Evolutionary conservation across 164 flowering plant species (phyloP).

Genomic region (Vitis rupestris): DNA sequence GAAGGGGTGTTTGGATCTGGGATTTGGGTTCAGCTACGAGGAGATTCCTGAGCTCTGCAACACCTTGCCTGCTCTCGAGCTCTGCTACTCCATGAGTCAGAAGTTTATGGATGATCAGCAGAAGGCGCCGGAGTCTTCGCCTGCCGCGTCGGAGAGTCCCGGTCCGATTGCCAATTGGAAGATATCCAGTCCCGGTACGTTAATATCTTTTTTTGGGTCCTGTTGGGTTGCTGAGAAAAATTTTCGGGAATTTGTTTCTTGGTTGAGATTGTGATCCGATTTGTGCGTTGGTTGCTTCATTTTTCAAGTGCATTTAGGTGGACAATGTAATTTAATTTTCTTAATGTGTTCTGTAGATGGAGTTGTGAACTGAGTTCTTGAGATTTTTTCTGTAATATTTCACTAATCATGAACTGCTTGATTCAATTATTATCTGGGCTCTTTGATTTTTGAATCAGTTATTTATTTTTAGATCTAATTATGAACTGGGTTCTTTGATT

Average conservation of each 20-base stretch:
- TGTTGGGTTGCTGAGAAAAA: not conserved
- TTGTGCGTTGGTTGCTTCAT: not conserved
- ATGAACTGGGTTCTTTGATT: no score
- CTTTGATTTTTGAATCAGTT: no score
- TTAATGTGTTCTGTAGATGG: not conserved
- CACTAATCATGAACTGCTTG: no score
- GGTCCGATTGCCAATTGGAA: slow-evolving; percentile 77
- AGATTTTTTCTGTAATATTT: not conserved
- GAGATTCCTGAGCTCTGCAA: slow-evolving; percentile 90
- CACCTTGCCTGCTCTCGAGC: slow-evolving; percentile 87
- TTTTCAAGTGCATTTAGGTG: no score
- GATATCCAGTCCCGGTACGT: slow-evolving; percentile 89
- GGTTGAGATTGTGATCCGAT: not conserved
- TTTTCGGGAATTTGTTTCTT: not conserved
- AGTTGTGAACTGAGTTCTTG: not conserved
- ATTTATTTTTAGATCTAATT: no score
- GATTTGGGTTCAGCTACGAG: slow-evolving; percentile 82
- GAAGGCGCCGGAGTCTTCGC: slow-evolving; percentile 36
- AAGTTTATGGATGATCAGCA: slow-evolving; percentile 70
- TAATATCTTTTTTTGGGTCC: no score
- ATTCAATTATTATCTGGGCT: no score
- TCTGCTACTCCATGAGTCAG: slow-evolving; percentile 87
- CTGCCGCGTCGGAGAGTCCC: slow-evolving; percentile 16
- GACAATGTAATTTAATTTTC: not conserved
- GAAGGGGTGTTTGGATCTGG: slow-evolving; percentile 88